These are phyloP conservation scores for Debaryomyces tyrocola DNA, from an alignment of 805 yeast species.

Conservation along the genomic window DNA sequence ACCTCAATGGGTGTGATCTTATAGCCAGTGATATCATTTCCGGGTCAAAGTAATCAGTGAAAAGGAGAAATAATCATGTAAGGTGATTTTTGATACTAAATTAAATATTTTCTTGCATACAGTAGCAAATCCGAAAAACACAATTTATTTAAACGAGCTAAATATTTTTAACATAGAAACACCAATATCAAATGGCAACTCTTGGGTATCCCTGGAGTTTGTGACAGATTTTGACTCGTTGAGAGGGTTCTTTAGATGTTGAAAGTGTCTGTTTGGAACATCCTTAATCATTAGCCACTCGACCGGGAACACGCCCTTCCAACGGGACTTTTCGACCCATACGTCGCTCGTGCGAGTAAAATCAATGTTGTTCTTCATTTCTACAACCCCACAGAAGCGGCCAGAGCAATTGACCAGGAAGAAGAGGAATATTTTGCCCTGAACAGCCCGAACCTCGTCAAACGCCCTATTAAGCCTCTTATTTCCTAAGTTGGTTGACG, in stretches of 20 bases:
- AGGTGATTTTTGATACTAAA: background rate
- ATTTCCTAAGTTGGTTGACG: conserved; percentile 59
- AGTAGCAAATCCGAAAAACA: background rate
- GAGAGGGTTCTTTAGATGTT: conserved; percentile 42
- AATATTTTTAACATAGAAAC: conserved; percentile 48
- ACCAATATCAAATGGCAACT: conserved; percentile 50
- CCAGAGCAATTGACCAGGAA: conserved; percentile 62
- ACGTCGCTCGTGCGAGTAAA: conserved; percentile 38
- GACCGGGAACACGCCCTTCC: conserved; percentile 54
- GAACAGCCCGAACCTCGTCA: conserved; percentile 15
- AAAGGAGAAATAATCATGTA: background rate
- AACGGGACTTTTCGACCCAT: conserved; percentile 49
- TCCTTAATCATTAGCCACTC: conserved; percentile 55
- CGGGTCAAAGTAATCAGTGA: background rate
- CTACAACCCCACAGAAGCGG: conserved; percentile 57
- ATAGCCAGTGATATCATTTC: background rate
- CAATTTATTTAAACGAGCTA: conserved; percentile 15
- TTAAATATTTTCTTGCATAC: background rate
- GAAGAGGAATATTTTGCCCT: conserved; percentile 45
- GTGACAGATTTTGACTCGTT: conserved; percentile 55
- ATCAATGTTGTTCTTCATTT: conserved; percentile 45
- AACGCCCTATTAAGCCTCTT: conserved; percentile 49
- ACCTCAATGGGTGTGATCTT: background rate
- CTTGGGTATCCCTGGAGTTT: conserved; percentile 63
- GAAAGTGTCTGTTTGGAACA: conserved; percentile 48